Conservation (phyloP, 345 rosid genomes). For the Melastoma malabathricum region DNA sequence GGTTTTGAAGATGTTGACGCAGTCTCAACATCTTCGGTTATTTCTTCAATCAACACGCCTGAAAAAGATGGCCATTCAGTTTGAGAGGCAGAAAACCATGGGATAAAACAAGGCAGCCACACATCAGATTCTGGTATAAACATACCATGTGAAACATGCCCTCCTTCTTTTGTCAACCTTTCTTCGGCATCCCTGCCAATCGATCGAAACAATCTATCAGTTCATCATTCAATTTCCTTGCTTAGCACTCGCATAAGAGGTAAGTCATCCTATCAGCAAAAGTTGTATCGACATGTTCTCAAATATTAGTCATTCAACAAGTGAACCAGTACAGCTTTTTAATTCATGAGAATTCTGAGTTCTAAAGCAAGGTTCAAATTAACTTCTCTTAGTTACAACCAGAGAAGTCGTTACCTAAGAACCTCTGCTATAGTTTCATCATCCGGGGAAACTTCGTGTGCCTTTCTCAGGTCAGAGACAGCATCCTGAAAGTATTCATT, state of each 20-base stretch:
- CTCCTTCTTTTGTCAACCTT: conserved; percentile 37
- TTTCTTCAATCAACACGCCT: conserved; percentile 70
- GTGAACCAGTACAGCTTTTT: too few species aligned
- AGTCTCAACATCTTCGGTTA: conserved; percentile 41
- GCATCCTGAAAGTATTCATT: conserved; percentile 44
- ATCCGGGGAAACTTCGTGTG: conserved; percentile 69
- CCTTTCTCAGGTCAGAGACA: conserved; percentile 61
- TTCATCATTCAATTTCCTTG: too few species aligned
- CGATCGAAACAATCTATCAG: neutral
- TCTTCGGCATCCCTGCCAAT: conserved; percentile 42
- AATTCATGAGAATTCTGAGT: neutral
- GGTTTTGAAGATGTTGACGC: conserved; percentile 19
- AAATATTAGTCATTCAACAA: too few species aligned
- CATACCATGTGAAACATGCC: conserved; percentile 36
- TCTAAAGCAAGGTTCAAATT: neutral
- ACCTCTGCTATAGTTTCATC: conserved; percentile 78
- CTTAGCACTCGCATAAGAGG: too few species aligned
- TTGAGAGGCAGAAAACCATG: conserved; percentile 3
- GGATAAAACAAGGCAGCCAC: conserved; percentile 1
- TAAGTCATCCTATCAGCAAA: too few species aligned
- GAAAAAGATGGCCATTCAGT: conserved; percentile 1
- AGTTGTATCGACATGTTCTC: too few species aligned
- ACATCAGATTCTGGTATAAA: neutral
- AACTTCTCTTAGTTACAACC: neutral
- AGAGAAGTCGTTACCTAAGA: conserved; percentile 41